Base-by-base conservation (phyloP, 495 filamentous ascomycete genomes). In the Alectoria sarmentosa region DNA sequence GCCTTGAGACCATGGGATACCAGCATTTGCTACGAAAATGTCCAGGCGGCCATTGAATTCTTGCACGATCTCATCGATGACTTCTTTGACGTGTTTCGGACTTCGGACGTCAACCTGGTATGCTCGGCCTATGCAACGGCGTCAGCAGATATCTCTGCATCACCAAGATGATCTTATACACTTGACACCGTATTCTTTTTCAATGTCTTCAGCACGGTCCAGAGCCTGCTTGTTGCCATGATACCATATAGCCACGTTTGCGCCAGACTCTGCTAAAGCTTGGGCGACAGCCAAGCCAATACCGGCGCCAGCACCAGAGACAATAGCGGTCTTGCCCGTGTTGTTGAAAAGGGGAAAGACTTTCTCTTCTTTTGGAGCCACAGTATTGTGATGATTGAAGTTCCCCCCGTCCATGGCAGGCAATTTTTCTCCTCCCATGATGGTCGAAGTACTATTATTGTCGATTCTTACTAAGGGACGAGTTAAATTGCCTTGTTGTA, bases 231-330 rank as follows among this genome's bases (percentile, higher is more conserved):
- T 80, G 76, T 94, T 92, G 73, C 79, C 84, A 71, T 91, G 90
- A 70, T 91, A 96, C 87, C 89, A 93, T 38, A 96, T 84, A 5
- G 89, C 91, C 49, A 96, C 88, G 67, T 96, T 91, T 42, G 91
- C 90, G 44, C 91, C 92, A 30, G 89, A 87, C 71, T 96, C 92
- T 14, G 91, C 91, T 36, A 88, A 74, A 26, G 81, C 89, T 44
- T 91, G 78, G n/a, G 88, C 90, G 26, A 94, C 84, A 13, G 83
- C 82, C 7, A 90, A 77, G 39, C 92, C 91, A 69, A 96, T 96
- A 61, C 91, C 91, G 28, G 88, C 87, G 36, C 83, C 90, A 30
- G 90, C 89, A 39, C 91, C 91, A 7, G 90, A 86, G 30, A 95
- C 85, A 65, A 95, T 90, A 42, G 90, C 91, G 14, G 90, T 94